Base-by-base conservation (phyloP, 805 yeast genomes). In the Isabelozyma gotoi region DNA sequence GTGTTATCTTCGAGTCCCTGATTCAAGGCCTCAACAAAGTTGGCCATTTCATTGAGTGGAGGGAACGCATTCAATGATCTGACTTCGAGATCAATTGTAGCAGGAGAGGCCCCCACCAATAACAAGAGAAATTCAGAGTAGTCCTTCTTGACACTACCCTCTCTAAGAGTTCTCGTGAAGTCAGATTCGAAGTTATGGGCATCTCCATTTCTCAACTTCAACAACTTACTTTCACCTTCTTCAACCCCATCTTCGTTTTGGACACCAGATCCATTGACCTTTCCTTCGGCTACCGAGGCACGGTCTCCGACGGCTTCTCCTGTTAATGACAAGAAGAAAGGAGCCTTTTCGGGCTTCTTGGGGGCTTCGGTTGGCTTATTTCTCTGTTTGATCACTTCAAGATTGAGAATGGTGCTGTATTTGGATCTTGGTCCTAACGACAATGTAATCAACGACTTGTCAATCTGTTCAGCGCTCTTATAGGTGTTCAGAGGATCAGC, bases 311-410 rank as follows among this genome's bases (percentile, higher is more conserved):
- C 85, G n/a, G 72, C 72, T 41, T 76, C 80, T 21, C 89, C 88
- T 4, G 79, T 59, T 16, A 85, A 68, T 37, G 81, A 78, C 46
- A 94, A 70, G 73, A 95, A 95, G 63, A 95, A 94, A 12, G 84
- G 84, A 0, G 88, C 81, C 47, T 81, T 77, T 51, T 85, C 86
- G 1, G 96, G 88, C 51, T 83, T 87, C 71, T 87, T 88, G 27
- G 94, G 87, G 1, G 92, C 85, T 60, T 89, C 97, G 40, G 73
- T 82, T 17, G 99, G 97, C 65, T 88, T 92, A 60, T 89, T 90
- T 57, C 99, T 80, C 60, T 77, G 80, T 57, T 82, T 88, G 53
- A 94, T 92, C 5, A 82, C 78, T 54, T 94, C 98, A 51, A 94
- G 67, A 60, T 94, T 84, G 37, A 88, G 62, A 36, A 94, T 67